Evolutionary conservation across 352 stramenopile species (phyloP).

Genomic region (Globisporangium ultimum): DNA sequence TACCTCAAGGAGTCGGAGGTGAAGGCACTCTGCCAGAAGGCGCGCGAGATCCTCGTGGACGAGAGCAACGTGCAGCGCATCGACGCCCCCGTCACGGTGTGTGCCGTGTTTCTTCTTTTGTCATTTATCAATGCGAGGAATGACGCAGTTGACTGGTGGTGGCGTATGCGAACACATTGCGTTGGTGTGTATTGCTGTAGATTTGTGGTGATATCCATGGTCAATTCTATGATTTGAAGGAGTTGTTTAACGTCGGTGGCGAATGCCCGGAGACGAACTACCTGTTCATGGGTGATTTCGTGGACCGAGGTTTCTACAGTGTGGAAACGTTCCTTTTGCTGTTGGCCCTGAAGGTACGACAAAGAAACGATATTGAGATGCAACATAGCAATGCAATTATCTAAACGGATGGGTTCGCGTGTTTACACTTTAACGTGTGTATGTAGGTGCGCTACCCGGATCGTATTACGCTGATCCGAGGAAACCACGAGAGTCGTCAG

Average conservation of each 20-base stretch:
- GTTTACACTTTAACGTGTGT: constrained; percentile 2
- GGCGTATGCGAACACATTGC: background rate
- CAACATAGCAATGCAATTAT: background rate
- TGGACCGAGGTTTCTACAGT: constrained; percentile 99
- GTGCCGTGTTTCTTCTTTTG: constrained; percentile 13
- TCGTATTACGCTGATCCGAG: constrained; percentile 98
- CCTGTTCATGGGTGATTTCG: constrained; percentile 99
- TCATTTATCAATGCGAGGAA: background rate
- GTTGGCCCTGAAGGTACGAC: constrained; percentile 94
- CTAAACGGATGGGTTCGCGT: background rate
- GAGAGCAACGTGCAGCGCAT: constrained; percentile 99
- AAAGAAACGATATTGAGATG: background rate
- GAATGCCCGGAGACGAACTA: constrained; percentile 99
- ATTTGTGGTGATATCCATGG: constrained; percentile 99
- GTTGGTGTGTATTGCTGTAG: constrained; percentile 33
- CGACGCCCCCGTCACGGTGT: constrained; percentile 97
- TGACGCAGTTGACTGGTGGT: background rate
- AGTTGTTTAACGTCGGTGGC: constrained; percentile 97
- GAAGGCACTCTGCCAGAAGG: constrained; percentile 97
- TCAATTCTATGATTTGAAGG: constrained; percentile 99
- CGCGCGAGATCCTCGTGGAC: constrained; percentile 98
- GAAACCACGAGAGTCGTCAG: constrained; percentile 98
- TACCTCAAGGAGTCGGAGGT: constrained; percentile 98
- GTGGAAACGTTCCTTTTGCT: constrained; percentile 99
- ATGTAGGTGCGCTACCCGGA: constrained; percentile 95